Evolutionary conservation across 176 grass and related monocot species (phyloP), one percentile per base, ranked within the genome.

Genomic region (Oryza rufipogon): DNA sequence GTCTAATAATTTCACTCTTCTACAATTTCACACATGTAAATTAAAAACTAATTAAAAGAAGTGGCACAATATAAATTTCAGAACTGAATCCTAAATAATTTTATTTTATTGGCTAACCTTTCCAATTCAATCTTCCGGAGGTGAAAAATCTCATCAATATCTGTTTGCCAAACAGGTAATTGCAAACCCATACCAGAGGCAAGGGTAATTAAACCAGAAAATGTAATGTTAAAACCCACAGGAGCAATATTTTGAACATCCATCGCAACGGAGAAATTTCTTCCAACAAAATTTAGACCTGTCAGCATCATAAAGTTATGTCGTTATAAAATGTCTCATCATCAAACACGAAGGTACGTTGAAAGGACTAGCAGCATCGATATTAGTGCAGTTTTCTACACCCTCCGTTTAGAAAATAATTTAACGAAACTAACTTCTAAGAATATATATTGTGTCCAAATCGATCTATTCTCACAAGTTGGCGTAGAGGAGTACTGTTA

Each of bases 201-300:
- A 28, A 86, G 85, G 70, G 71, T 78, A 69, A 97, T 47, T 51
- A 97, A 80, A 60, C 85, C 79, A 44, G 91, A 72, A 70, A 97
- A 91, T 70, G 83, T 97, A 66, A 97, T 76, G 51, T 80, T 86
- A 71, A 97, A 97, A 44, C 94, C 94, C 45, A 94, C 44, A 73
- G 91, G 94, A 76, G 84, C 76, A 76, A 19, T 23, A 34, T 70
- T 79, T 12, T 88, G 44, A 44, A 79, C 63, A 76, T 88, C 41
- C 80, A 87, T 81, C 72, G 82, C 73, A 61, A 81, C 20, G 2
- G 81, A 86, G 14, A 92, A 84, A 82, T 93, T 94, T 41, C 66
- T 88, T 75, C 48, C 79, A 10, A 97, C 78, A 68, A 91, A 97
- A 25, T 79, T 20, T 17, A 97, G 32, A 12, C 91, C 91, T 97